Percentiles rank a stretch among this genome's conserved stretches.
phyloP scores from a whole-genome alignment of 108 stramenopile genomes.

The Heterococcus sp. region DNA sequence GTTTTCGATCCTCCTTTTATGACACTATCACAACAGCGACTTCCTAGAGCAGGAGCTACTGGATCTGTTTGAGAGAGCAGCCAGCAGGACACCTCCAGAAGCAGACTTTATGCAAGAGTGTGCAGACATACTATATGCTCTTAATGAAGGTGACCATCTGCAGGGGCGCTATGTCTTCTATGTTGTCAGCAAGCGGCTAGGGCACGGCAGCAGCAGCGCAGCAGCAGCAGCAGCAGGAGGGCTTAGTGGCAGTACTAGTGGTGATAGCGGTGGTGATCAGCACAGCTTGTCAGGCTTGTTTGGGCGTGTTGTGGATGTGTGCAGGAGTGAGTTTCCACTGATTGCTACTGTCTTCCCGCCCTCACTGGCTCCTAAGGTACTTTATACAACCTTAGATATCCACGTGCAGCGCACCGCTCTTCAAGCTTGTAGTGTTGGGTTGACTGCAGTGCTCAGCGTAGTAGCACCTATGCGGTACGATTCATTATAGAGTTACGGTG shows the following conservation, averaged over 20 bases:
- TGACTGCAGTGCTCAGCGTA: too few relatives aligned
- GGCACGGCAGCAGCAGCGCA: background rate
- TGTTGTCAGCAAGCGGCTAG: slow-evolving; percentile 13
- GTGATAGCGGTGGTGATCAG: slow-evolving; percentile 3
- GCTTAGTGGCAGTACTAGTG: background rate
- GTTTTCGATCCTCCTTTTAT: too few relatives aligned
- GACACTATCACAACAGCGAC: too few relatives aligned
- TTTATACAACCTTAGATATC: too few relatives aligned
- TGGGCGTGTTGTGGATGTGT: slow-evolving; percentile 8
- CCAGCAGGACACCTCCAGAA: slow-evolving; percentile 20
- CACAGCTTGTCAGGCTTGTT: slow-evolving; percentile 19
- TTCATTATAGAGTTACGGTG: too few relatives aligned
- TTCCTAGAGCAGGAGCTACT: slow-evolving; percentile 38
- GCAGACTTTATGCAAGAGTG: slow-evolving; percentile 35
- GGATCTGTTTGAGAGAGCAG: slow-evolving; percentile 36
- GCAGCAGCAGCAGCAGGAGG: background rate
- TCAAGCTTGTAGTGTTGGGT: too few relatives aligned
- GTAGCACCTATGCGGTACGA: too few relatives aligned
- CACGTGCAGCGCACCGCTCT: too few relatives aligned
- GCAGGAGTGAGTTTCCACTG: slow-evolving; percentile 16
- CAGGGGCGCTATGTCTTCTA: slow-evolving; percentile 29
- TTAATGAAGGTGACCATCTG: slow-evolving; percentile 37
- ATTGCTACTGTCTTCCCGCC: slow-evolving; percentile 27
- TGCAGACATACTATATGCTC: slow-evolving; percentile 40
- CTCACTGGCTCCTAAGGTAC: slow-evolving; percentile 14